Percentiles rank a stretch among this genome's conserved stretches.
Evolutionary conservation across 768 basidiomycete genomes (phyloP).

Genomic region (Kondoa subrosea): DNA sequence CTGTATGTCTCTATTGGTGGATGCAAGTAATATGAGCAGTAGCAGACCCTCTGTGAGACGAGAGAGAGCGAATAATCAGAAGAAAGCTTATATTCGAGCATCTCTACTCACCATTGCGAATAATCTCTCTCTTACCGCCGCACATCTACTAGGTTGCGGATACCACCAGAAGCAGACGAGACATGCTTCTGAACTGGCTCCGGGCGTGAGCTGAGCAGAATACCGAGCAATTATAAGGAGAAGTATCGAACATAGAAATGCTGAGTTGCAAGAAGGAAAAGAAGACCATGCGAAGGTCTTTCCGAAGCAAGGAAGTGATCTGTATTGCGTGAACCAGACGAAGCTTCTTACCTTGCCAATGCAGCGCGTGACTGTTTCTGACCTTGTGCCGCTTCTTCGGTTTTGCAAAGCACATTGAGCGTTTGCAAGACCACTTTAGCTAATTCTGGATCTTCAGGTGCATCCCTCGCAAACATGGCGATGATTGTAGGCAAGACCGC

Average conservation of each 20-base stretch:
- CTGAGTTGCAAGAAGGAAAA: slow-evolving; percentile 54
- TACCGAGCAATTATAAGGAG: slow-evolving; percentile 61
- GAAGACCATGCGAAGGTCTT: slow-evolving; percentile 53
- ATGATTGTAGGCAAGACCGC: slow-evolving; percentile 60
- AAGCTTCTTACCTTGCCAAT: slow-evolving; percentile 15
- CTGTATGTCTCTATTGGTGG: slow-evolving; percentile 76
- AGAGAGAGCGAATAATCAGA: background rate
- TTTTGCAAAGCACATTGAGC: slow-evolving; percentile 64
- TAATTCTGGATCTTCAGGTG: slow-evolving; percentile 75
- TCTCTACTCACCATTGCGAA: slow-evolving; percentile 54
- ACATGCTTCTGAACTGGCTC: slow-evolving; percentile 77
- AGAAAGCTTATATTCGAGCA: slow-evolving; percentile 12
- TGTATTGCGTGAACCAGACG: slow-evolving; percentile 54
- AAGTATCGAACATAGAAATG: slow-evolving; percentile 75
- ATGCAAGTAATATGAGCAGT: slow-evolving; percentile 61
- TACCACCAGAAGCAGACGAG: slow-evolving; percentile 63
- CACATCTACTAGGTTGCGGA: slow-evolving; percentile 44
- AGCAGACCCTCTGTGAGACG: slow-evolving; percentile 65
- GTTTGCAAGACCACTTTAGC: slow-evolving; percentile 88
- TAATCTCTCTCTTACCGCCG: slow-evolving; percentile 75
- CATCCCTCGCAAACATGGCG: slow-evolving; percentile 67
- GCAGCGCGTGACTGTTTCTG: background rate
- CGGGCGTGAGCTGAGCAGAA: slow-evolving; percentile 63
- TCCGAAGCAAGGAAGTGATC: slow-evolving; percentile 60
- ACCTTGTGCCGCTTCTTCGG: slow-evolving; percentile 33